Conservation (phyloP, 495 filamentous ascomycete genomes). For the Penicillium desertorum region DNA sequence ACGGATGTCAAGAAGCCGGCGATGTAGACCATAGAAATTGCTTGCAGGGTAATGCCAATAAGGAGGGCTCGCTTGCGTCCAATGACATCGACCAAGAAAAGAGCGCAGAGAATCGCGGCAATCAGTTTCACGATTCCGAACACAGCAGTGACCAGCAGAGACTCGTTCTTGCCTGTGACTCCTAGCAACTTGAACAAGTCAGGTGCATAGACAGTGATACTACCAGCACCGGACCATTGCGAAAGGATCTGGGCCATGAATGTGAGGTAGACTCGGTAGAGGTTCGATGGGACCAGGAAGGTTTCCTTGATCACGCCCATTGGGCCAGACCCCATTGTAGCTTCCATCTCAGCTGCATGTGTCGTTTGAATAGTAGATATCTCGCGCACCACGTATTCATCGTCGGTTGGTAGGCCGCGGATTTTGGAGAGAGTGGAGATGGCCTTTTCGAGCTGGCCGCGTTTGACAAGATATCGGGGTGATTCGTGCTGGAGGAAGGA, state of each 20-base stretch:
- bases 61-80: slow-evolving; percentile 69
- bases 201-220: slow-evolving; percentile 66
- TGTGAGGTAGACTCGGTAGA: slow-evolving; percentile 62
- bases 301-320: slow-evolving; percentile 59
- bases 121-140: slow-evolving; percentile 70
- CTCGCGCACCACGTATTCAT: slow-evolving; percentile 55
- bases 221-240: slow-evolving; percentile 69
- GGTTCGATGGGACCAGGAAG: slow-evolving; percentile 57
- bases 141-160: slow-evolving; percentile 64
- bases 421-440: slow-evolving; percentile 38
- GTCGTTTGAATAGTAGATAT: slow-evolving; percentile 62
- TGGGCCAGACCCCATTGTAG: slow-evolving; percentile 55
- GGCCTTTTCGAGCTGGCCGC: slow-evolving; percentile 56
- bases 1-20: slow-evolving; percentile 62
- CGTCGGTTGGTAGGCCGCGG: slow-evolving; percentile 42
- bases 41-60: slow-evolving; percentile 61
- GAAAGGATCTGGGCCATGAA: slow-evolving; percentile 60
- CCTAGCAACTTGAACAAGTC: slow-evolving; percentile 67
- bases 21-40: slow-evolving; percentile 66
- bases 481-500: slow-evolving; percentile 66
- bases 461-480: slow-evolving; percentile 60
- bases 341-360: slow-evolving; percentile 67
- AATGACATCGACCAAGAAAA: slow-evolving; percentile 73
- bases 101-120: slow-evolving; percentile 60
- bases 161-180: slow-evolving; percentile 58